These are phyloP conservation scores for Pseudoneurospora amorphoporcata DNA, from an alignment of 495 filamentous ascomycete genomes.

Conservation along the genomic window DNA sequence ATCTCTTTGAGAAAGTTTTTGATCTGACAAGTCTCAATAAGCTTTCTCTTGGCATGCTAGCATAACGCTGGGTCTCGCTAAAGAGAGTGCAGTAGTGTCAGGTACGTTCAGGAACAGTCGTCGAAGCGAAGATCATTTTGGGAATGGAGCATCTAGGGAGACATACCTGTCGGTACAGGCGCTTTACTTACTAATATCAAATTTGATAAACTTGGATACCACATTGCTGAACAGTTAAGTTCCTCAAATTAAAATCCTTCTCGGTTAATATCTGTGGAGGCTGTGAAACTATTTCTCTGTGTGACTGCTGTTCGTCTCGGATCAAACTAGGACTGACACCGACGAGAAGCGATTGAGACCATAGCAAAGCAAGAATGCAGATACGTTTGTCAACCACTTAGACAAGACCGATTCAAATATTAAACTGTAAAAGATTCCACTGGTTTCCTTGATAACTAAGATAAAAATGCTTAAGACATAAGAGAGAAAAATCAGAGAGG, in stretches of 20 bases:
- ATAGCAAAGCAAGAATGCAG: not conserved
- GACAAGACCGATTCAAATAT: not conserved
- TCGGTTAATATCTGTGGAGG: not conserved
- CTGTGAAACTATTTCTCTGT: not conserved
- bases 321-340: not conserved
- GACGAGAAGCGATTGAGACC: not conserved
- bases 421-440: not conserved
- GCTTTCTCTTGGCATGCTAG: not conserved
- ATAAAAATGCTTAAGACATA: not conserved
- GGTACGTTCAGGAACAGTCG: not conserved
- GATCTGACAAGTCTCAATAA: not conserved
- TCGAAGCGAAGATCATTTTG: not conserved
- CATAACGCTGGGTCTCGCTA: not conserved
- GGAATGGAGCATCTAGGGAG: not conserved
- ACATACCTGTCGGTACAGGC: not conserved
- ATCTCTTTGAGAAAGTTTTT: not conserved
- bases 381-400: not conserved
- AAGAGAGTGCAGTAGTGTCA: not conserved
- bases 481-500: not conserved
- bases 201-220: not conserved
- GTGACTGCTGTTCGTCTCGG: not conserved
- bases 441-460: not conserved
- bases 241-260: not conserved
- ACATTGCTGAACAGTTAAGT: not conserved
- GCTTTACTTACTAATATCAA: not conserved